Evolutionary conservation across 768 basidiomycete species (phyloP), one percentile per base, ranked within the genome.

Genomic region (Mycena latifolia): DNA sequence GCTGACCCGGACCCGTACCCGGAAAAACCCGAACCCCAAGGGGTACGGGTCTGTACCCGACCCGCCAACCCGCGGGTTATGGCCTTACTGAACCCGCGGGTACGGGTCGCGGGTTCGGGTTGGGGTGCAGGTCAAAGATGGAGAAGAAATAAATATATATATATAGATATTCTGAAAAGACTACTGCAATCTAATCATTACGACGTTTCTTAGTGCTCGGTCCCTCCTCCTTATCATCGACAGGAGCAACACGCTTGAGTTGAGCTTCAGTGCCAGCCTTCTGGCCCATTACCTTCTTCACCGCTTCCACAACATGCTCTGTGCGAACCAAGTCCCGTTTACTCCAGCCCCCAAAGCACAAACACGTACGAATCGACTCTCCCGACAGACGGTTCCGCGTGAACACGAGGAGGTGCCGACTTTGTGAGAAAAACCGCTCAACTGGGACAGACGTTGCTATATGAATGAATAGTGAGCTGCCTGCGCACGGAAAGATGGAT

Each of bases 11-110:
- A 45, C 43, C 55, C 55, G 20, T 20, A 56, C 55, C 55, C 43
- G 55, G 28, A 45, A 56, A 56, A 56, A 55, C 55, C 55, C 55
- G 55, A 56, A 56, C 55, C 55, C 55, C 41, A 46, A 20, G 17
- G 41, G 55, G 43, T 56, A 56, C 43, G 55, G 55, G 55, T 56
- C 55, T 45, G 41, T 45, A 56, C 55, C 55, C 28, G 25, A 56
- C 55, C 55, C 43, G 55, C 17, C 18, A 46, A 56, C 55, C 55
- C 28, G 41, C 43, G 55, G 55, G 55, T 56, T n/a, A 22, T 29
- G 55, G 18, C 18, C 27, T 11, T 28, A 20, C 14, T 56, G 20
- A 41, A 56, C 55, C 55, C 55, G 27, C 43, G 55, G 55, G 55
- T 56, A 45, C 55, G 27, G 55, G 55, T 56, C 8, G 43, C 7